A percentile compares a stretch with the other conserved stretches of the same genome.
phyloP scores from a whole-genome alignment of 768 basidiomycete species.

The Tulasnella sp. region DNA sequence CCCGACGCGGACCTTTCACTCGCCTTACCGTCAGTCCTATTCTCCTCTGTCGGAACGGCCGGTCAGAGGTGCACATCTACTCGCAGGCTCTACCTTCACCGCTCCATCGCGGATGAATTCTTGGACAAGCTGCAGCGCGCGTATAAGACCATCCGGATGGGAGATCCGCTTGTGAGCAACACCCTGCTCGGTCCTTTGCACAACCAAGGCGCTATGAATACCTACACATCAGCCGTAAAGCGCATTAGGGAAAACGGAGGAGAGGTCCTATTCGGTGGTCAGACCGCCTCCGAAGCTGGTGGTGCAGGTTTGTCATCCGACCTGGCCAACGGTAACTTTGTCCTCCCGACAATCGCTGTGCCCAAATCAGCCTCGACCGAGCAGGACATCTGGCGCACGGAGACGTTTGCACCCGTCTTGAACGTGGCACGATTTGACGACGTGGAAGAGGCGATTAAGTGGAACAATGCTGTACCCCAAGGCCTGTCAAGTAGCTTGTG shows the following conservation, averaged over 20 bases:
- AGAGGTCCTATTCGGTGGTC: conserved; percentile 65
- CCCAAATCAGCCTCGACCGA: conserved; percentile 34
- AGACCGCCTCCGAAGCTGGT: conserved; percentile 31
- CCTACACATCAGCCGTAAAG: conserved; percentile 51
- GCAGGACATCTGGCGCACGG: conserved; percentile 52
- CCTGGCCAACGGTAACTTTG: conserved; percentile 68
- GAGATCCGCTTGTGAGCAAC: conserved; percentile 65
- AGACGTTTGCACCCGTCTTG: conserved; percentile 83
- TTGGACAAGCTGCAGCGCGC: conserved; percentile 59
- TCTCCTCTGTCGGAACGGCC: conserved; percentile 82
- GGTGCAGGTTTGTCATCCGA: conserved; percentile 29
- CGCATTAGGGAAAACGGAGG: conserved; percentile 56
- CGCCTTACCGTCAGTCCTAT: conserved; percentile 83
- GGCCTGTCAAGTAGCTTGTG: conserved; percentile 88
- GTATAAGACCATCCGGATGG: conserved; percentile 61
- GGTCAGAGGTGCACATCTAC: conserved; percentile 75
- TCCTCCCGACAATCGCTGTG: conserved; percentile 74
- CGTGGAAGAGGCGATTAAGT: conserved; percentile 73
- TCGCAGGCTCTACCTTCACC: conserved; percentile 80
- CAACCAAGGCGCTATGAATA: conserved; percentile 50
- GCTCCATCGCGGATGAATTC: conserved; percentile 63
- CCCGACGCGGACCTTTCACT: conserved; percentile 85
- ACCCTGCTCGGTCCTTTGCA: conserved; percentile 87
- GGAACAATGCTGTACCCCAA: conserved; percentile 85
- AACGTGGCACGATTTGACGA: conserved; percentile 80